Base-by-base conservation (phyloP, 345 rosid species). In the Citrus medica region DNA sequence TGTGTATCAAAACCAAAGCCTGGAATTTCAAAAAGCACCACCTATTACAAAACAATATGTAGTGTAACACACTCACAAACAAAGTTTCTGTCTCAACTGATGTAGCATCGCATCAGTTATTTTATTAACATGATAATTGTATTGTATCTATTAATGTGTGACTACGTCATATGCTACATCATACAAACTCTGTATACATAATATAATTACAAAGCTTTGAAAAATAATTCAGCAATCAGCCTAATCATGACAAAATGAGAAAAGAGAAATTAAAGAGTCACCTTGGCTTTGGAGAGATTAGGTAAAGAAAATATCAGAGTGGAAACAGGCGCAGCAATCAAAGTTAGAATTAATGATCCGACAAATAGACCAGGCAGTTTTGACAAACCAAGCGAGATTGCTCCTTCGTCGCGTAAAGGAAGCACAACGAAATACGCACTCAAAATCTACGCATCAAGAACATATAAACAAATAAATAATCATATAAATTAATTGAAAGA, bases 1-100 rank as follows among this genome's bases (percentile, higher is more conserved):
- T 92, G 87, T 92, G 98, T 85, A 95, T 91, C 79, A 90, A 86
- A 84, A 90, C 90, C 90, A 95, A 91, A 79, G 94, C 98, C 98
- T 93, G 97, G 70, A 86, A 89, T 85, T 88, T 77, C 84, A 84
- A 90, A 72, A 85, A 82, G 75, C 83, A 86, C 62, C 76, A 30
- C 62, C 76, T 40, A 78, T 87, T 76, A 89, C 76, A 67, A 32
- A 28, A 35, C 67, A 7, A 33, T 74, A 76, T 8, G 67, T 66
- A 46, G 60, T 65, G 60, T 40, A 58, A 38, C 61, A 53, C 58
- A 5, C 0, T 17, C 58, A 53, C 22, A 53, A 53, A 17, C 58
- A 53, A 53, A 53, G 58, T 53, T 16, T 53, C 51, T 46, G 13
- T 46, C 51, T 46, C 51, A 46, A 46, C 51, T 1, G 17, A 46